Conservation (phyloP, 257 asterid species). For the Solanum dulcamara region DNA sequence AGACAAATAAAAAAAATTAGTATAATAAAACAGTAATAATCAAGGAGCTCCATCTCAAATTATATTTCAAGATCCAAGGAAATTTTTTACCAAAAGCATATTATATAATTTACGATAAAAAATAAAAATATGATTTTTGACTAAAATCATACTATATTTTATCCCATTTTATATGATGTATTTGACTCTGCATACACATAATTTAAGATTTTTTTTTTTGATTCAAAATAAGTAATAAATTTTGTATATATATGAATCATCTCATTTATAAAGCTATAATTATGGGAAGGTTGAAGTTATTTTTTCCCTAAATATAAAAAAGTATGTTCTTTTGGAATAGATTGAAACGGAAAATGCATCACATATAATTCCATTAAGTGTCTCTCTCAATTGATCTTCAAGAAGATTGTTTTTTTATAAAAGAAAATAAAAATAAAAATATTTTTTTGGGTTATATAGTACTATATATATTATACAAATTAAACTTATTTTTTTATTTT, state of each 20-base stretch:
- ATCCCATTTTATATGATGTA: background rate
- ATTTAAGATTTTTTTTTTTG: background rate
- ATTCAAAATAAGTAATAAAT: background rate
- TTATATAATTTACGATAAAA: background rate
- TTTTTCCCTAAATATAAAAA: no score
- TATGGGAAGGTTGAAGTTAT: background rate
- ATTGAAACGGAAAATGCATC: background rate
- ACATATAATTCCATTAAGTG: background rate
- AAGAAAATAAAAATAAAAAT: background rate
- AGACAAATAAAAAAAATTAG: no score
- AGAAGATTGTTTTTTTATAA: background rate
- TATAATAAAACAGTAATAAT: no score
- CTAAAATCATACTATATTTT: background rate
- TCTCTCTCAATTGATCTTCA: background rate
- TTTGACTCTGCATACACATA: background rate
- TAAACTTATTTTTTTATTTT: background rate
- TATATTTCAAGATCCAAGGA: background rate
- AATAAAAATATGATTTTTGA: no score
- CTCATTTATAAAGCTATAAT: background rate
- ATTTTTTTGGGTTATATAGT: background rate
- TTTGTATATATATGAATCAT: background rate
- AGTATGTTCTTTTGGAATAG: background rate
- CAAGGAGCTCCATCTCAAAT: background rate
- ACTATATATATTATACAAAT: background rate
- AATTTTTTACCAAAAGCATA: background rate